These are phyloP conservation scores for Elongisporangium senticosum DNA, from an alignment of 352 stramenopile genomes.

Conservation along the genomic window DNA sequence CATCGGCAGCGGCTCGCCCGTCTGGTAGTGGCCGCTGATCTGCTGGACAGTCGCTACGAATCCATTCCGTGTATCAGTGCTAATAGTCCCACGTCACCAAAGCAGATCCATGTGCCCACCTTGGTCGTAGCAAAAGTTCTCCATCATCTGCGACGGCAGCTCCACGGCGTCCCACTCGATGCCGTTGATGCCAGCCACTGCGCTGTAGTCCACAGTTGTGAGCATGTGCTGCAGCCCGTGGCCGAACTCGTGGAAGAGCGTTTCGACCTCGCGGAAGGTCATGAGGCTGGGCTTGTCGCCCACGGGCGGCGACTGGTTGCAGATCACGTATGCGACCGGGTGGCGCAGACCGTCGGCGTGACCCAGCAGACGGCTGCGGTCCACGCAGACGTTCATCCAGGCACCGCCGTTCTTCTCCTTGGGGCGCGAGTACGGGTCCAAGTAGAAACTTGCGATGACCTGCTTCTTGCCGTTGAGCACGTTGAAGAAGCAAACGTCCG, in stretches of 20 bases:
- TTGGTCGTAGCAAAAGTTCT: conserved; percentile 98
- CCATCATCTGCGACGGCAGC: conserved; percentile 98
- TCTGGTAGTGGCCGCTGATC: conserved; percentile 84
- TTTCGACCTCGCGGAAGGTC: conserved; percentile 97
- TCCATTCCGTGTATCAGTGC: background rate
- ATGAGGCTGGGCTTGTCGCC: conserved; percentile 95
- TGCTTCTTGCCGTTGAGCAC: conserved; percentile 69
- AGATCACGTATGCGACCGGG: conserved; percentile 97
- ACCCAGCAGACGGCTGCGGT: conserved; percentile 87
- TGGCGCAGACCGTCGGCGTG: conserved; percentile 52
- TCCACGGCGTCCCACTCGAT: conserved; percentile 99
- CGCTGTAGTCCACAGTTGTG: conserved; percentile 92
- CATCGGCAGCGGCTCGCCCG: conserved; percentile 86
- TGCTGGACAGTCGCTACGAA: conserved; percentile 70
- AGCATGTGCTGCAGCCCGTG: conserved; percentile 99
- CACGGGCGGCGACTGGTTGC: conserved; percentile 93
- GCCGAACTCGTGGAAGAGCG: conserved; percentile 95
- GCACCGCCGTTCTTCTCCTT: conserved; percentile 96
- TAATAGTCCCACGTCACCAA: conserved; percentile 54
- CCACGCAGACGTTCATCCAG: conserved; percentile 98
- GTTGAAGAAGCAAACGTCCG: conserved; percentile 96
- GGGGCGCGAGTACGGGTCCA: conserved; percentile 96
- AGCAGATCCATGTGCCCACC: conserved; percentile 16
- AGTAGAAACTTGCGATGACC: conserved; percentile 94
- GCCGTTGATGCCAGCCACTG: conserved; percentile 95